phyloP scores from a whole-genome alignment of 371 early-diverging fungal genomes.

The Phascolomyces articulosus region DNA sequence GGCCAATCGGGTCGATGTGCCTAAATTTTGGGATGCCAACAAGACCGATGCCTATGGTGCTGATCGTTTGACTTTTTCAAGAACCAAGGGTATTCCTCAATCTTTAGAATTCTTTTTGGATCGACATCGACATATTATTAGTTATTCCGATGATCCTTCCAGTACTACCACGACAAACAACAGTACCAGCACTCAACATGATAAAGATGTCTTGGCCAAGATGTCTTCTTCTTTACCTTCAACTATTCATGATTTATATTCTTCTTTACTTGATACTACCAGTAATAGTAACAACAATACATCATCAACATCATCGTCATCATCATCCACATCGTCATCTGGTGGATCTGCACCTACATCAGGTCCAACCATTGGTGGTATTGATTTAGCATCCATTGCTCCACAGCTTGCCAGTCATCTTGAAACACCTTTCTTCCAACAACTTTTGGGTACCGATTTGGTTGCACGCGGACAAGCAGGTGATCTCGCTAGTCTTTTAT shows the following conservation, averaged over 20 bases:
- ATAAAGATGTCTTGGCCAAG: neutral
- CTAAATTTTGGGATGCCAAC: slow-evolving; percentile 40
- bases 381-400: slow-evolving; percentile 24
- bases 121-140: slow-evolving; percentile 16
- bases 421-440: slow-evolving; percentile 35
- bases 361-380: neutral
- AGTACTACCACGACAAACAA: neutral
- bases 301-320: neutral
- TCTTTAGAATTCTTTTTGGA: slow-evolving; percentile 22
- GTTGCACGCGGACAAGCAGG: slow-evolving; percentile 5
- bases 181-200: neutral
- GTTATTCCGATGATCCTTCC: neutral
- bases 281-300: neutral
- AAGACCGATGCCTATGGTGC: slow-evolving; percentile 10
- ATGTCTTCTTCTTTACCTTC: neutral
- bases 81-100: slow-evolving; percentile 18
- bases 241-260: slow-evolving; percentile 72
- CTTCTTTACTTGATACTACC: slow-evolving; percentile 57
- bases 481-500: neutral
- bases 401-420: slow-evolving; percentile 39
- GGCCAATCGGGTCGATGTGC: slow-evolving; percentile 37
- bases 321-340: neutral
- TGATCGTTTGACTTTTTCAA: slow-evolving; percentile 7
- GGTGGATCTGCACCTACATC: too few species aligned
- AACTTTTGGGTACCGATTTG: slow-evolving; percentile 28